These are phyloP conservation scores for Globisporangium echinulatum DNA, from an alignment of 352 stramenopile genomes.

Conservation along the genomic window DNA sequence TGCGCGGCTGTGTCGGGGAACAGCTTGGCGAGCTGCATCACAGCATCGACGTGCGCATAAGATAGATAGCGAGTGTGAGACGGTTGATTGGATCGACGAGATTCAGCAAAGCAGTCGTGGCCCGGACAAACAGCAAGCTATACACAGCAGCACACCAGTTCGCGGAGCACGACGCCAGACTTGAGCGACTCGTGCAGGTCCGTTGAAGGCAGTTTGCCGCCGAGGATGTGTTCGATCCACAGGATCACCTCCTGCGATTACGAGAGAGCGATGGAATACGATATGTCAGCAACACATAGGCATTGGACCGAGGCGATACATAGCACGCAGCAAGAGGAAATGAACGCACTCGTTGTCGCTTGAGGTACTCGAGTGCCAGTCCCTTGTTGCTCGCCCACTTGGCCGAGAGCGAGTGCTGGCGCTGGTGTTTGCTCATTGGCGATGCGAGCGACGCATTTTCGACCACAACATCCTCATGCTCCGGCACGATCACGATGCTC, in stretches of 20 bases:
- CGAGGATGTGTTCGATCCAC: slow-evolving; percentile 69
- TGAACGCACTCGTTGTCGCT: slow-evolving; percentile 41
- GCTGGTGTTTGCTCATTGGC: slow-evolving; percentile 66
- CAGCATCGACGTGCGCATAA: too few relatives aligned
- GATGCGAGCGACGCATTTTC: slow-evolving; percentile 24
- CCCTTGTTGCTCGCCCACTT: slow-evolving; percentile 75
- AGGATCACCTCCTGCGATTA: slow-evolving; percentile 47
- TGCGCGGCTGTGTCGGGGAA: slow-evolving; percentile 43
- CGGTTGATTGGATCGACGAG: too few relatives aligned
- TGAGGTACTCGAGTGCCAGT: slow-evolving; percentile 68
- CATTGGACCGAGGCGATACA: not conserved
- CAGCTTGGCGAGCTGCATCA: slow-evolving; percentile 37
- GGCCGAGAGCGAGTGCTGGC: slow-evolving; percentile 56
- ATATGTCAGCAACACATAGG: not conserved
- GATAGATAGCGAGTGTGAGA: too few relatives aligned
- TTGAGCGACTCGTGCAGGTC: slow-evolving; percentile 61
- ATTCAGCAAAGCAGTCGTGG: too few relatives aligned
- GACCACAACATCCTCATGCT: slow-evolving; percentile 17
- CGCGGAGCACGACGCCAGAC: slow-evolving; percentile 70
- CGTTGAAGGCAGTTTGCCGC: slow-evolving; percentile 38
- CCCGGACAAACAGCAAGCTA: not conserved
- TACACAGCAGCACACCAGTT: slow-evolving; percentile 27
- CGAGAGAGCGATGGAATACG: not conserved
- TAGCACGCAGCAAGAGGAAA: not conserved
- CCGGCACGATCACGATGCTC: slow-evolving; percentile 26